Percentiles rank a stretch among this genome's conserved stretches.
These are phyloP conservation scores for Colletotrichum sp. DNA, from an alignment of 2,329 filamentous ascomycete genomes.

Conservation along the genomic window DNA sequence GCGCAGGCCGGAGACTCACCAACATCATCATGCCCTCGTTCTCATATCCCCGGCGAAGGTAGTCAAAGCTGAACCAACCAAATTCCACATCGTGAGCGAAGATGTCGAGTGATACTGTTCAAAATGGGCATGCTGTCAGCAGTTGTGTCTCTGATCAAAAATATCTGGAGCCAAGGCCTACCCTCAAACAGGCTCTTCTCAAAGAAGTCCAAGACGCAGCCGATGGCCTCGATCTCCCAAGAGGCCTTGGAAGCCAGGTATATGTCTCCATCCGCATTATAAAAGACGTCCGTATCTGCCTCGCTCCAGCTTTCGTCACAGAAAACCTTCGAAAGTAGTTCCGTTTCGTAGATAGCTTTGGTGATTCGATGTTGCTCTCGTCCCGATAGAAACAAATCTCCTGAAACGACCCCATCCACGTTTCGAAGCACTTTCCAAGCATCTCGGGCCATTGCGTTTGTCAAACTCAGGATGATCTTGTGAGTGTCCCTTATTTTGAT, in stretches of 20 bases:
- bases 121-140: fast-evolving
- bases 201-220: neutral
- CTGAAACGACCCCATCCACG: neutral
- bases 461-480: fast-evolving
- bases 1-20: neutral
- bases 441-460: neutral
- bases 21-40: neutral
- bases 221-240: neutral
- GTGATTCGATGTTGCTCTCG: neutral
- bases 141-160: neutral
- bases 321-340: neutral
- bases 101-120: neutral
- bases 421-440: neutral
- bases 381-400: neutral
- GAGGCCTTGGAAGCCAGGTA: fast-evolving
- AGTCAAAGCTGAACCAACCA: neutral
- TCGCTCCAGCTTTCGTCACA: neutral
- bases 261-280: neutral
- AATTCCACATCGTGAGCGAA: neutral
- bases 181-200: neutral
- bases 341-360: neutral
- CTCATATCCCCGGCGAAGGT: fast-evolving
- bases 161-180: neutral
- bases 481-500: fast-evolving
- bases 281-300: too few relatives aligned